Evolutionary conservation across 2,329 filamentous ascomycete genomes (phyloP).

Genomic region (Curvularia lunata): DNA sequence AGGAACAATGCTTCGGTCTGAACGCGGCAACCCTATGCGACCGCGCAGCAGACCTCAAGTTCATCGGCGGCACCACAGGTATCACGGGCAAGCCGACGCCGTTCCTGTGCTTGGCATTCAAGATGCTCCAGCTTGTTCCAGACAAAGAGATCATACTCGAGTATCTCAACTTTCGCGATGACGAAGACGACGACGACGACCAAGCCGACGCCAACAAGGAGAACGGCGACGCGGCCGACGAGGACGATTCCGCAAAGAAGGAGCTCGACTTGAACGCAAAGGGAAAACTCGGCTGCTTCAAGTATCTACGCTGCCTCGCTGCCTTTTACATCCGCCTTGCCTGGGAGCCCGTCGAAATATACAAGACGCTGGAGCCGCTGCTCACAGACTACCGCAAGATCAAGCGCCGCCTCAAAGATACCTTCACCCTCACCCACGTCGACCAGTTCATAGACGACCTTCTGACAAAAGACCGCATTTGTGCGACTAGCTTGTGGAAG

Average conservation of each 20-base stretch:
- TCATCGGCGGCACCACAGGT: constrained; percentile 88
- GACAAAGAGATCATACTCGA: constrained; percentile 77
- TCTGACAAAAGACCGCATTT: constrained; percentile 85
- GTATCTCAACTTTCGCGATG: constrained; percentile 69
- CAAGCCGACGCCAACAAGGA: constrained; percentile 47
- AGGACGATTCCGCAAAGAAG: constrained; percentile 15
- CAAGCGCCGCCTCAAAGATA: constrained; percentile 74
- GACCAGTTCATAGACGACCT: constrained; percentile 95
- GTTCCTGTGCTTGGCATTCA: constrained; percentile 93
- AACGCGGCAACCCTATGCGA: constrained; percentile 84
- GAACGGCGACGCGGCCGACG: constrained; percentile 3
- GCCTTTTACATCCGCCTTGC: constrained; percentile 94
- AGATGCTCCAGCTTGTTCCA: constrained; percentile 87
- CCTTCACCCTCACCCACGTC: constrained; percentile 78
- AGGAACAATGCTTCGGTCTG: constrained; percentile 96
- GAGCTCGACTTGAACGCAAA: constrained; percentile 37
- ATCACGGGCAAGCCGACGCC: constrained; percentile 84
- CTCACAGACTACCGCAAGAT: constrained; percentile 84
- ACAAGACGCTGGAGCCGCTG: constrained; percentile 78
- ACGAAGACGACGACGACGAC: constrained; percentile 29
- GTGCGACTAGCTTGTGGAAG: constrained; percentile 91
- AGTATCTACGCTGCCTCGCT: constrained; percentile 86
- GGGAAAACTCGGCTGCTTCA: constrained; percentile 57
- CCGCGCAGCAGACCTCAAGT: constrained; percentile 82
- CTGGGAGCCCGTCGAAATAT: constrained; percentile 80